These are phyloP conservation scores for Cystoderma amianthinum DNA, from an alignment of 768 basidiomycete genomes.

Conservation along the genomic window DNA sequence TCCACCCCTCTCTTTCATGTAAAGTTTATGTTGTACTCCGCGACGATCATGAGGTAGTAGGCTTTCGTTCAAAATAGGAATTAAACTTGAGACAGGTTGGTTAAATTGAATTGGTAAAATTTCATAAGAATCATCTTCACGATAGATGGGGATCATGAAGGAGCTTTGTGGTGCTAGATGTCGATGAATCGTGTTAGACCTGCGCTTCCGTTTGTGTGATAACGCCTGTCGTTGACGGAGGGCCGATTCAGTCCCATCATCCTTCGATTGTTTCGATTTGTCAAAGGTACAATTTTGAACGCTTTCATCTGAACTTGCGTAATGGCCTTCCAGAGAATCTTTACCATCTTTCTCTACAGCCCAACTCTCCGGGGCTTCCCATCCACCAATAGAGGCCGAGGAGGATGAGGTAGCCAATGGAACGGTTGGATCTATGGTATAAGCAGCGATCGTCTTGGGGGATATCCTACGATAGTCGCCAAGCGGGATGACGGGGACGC, in stretches of 20 bases:
- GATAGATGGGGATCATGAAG: conserved; percentile 72
- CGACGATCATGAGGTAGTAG: conserved; percentile 40
- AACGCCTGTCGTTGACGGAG: neutral
- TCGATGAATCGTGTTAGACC: neutral
- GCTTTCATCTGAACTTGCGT: neutral
- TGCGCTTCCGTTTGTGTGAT: neutral
- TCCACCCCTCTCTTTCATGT: conserved; percentile 69
- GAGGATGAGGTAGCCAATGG: neutral
- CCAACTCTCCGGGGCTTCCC: conserved; percentile 50
- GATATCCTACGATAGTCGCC: conserved; percentile 35
- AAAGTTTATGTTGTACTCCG: conserved; percentile 56
- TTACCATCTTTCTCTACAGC: conserved; percentile 42
- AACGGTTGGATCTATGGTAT: no score
- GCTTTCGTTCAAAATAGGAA: conserved; percentile 53
- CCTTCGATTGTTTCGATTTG: neutral
- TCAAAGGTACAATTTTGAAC: neutral
- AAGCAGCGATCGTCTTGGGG: conserved; percentile 47
- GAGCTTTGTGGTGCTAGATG: neutral
- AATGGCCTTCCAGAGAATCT: neutral
- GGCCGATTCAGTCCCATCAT: neutral
- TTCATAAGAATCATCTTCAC: conserved; percentile 65
- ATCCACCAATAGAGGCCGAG: neutral
- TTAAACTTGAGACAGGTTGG: conserved; percentile 68
- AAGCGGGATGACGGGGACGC: conserved; percentile 5
- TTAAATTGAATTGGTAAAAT: conserved; percentile 56